Percentiles rank a stretch among this genome's conserved stretches.
Evolutionary conservation across 2,329 filamentous ascomycete species (phyloP).

Genomic region (Botrytis fabae): DNA sequence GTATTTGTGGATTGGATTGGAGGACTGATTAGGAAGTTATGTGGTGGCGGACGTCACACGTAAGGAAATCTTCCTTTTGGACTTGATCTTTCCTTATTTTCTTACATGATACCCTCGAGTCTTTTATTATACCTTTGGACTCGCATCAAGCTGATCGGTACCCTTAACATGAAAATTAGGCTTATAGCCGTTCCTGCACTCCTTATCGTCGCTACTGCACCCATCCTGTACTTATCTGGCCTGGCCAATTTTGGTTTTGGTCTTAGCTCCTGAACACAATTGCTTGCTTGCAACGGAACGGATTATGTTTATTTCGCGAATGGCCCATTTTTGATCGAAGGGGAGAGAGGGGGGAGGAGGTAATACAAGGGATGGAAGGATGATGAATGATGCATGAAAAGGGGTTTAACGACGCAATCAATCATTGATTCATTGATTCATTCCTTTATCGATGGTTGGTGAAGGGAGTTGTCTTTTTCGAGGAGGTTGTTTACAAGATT

Average conservation of each 20-base stretch:
- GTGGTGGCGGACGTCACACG: constrained; percentile 36
- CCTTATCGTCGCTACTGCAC: constrained; percentile 32
- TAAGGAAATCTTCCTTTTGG: constrained; percentile 32
- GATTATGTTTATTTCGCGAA: constrained; percentile 57
- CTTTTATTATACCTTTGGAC: constrained; percentile 7
- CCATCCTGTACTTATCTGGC: constrained; percentile 34
- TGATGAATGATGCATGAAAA: constrained; percentile 2
- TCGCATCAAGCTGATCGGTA: constrained; percentile 20
- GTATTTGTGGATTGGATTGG: constrained; percentile 43
- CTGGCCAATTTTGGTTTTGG: constrained; percentile 18
- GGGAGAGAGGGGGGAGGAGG: not conserved
- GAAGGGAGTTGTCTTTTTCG: not conserved
- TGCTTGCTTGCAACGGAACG: constrained; percentile 50
- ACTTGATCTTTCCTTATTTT: constrained; percentile 16
- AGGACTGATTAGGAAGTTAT: constrained; percentile 37
- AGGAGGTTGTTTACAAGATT: constrained; percentile 2
- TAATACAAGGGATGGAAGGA: not conserved
- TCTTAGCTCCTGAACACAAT: constrained; percentile 41
- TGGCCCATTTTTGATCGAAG: not conserved
- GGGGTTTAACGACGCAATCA: not conserved
- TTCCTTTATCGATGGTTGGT: not conserved
- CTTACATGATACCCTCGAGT: constrained; percentile 18
- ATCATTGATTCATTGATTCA: not conserved
- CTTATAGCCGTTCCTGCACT: constrained; percentile 33
- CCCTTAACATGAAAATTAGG: constrained; percentile 29